Base-by-base conservation (phyloP, 371 early-diverging fungal genomes). In the Lichtheimia ornata region DNA sequence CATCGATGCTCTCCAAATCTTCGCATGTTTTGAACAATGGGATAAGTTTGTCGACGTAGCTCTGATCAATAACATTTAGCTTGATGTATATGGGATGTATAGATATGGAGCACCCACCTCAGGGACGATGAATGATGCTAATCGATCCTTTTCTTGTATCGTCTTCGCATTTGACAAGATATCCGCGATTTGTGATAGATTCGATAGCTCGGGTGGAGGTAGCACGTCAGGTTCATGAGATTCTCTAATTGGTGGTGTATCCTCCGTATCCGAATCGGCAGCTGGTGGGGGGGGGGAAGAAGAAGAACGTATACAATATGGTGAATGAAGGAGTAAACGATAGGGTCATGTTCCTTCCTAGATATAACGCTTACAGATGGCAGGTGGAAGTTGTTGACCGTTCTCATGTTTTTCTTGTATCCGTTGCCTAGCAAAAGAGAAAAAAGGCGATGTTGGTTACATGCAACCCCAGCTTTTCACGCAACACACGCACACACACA, bases 1-100 rank as follows among this genome's bases (percentile, higher is more conserved):
- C 94, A 4, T 88, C 77, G 4, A 74, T 74, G 17, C 82, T 86
- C 27, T 95, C 94, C 71, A 93, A 60, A 66, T 96, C 95, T 69
- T 96, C 97, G 51, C 89, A 89, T 3, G 82, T 77, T 56, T 91
- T 89, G 64, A 94, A 82, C 5, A 94, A 55, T 1, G 83, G 84
- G 7, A 86, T 54, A 17, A 97, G 74, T 63, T 89, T 90, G 43
- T 84, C 85, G 43, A 94, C 72, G 58, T 88, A 95, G 45, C 83
- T 81, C 88, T 90, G 25, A 15, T 24, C n/a, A 12, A 50, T 15
- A 15, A 25, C 22, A 17, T 17, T 44, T 5, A 15, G 53, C 15
- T 11, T 22, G 12, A 52, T 41, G 3, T 11, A 42, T 28, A 50
- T 12, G 22, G 22, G 22, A 3, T 35, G 24, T 55, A 73, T 55